Conservation (phyloP, 2,329 filamentous ascomycete genomes). For the Calonectria multiphialidica region DNA sequence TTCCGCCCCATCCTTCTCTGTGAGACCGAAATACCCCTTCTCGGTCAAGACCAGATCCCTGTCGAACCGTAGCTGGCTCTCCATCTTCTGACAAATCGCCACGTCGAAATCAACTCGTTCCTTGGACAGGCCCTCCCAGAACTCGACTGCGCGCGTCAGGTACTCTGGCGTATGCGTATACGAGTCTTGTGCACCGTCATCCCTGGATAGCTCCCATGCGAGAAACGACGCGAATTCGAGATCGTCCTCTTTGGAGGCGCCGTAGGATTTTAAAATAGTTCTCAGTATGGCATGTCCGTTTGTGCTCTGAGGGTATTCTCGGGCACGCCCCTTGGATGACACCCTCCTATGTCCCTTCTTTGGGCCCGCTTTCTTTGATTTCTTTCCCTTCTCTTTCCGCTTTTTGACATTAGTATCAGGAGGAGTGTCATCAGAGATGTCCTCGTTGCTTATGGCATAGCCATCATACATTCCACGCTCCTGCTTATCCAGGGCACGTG, state of each 20-base stretch:
- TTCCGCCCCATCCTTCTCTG: not conserved
- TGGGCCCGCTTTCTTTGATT: not conserved
- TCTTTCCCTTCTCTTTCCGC: not conserved
- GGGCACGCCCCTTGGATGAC: not conserved
- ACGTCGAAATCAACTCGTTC: not conserved
- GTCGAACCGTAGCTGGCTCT: not conserved
- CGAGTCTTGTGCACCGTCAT: not conserved
- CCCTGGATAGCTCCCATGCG: not conserved
- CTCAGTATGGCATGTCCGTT: not conserved
- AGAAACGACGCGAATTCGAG: not conserved
- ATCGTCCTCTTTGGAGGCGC: not conserved
- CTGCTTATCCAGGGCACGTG: not conserved
- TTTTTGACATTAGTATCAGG: not conserved
- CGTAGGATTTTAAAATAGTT: not conserved
- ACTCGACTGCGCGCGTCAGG: not conserved
- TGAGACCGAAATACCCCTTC: not conserved
- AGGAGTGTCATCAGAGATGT: not conserved
- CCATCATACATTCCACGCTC: not conserved
- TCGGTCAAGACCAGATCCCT: not conserved
- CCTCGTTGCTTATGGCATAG: not conserved
- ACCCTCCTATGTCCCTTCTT: not conserved
- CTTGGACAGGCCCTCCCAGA: not conserved
- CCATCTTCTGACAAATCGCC: not conserved
- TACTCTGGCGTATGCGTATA: not conserved
- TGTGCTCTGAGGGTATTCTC: not conserved